A percentile compares a stretch with the other conserved stretches of the same genome.
Evolutionary conservation across 2,329 filamentous ascomycete species (phyloP).

Genomic region (Septoria linicola): DNA sequence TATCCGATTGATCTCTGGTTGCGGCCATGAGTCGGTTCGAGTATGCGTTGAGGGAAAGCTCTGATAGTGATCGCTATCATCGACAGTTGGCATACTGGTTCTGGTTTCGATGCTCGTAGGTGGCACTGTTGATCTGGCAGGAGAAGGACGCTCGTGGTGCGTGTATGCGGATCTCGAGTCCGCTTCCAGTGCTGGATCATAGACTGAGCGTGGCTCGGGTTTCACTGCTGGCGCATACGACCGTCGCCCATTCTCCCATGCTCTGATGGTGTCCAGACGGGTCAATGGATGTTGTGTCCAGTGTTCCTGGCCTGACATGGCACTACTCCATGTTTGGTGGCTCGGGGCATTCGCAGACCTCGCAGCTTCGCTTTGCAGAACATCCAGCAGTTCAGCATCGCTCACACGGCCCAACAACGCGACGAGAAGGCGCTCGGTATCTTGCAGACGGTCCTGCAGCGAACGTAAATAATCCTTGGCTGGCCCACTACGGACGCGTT

Average conservation of each 20-base stretch:
- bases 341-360: slow-evolving; percentile 12
- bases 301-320: slow-evolving; percentile 26
- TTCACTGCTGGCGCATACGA: slow-evolving; percentile 4
- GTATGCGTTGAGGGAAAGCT: neutral
- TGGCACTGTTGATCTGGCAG: neutral
- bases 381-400: slow-evolving; percentile 16
- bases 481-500: slow-evolving; percentile 19
- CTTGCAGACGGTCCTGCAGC: slow-evolving; percentile 28
- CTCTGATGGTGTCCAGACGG: slow-evolving; percentile 20
- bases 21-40: slow-evolving; percentile 12
- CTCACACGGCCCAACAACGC: slow-evolving; percentile 17
- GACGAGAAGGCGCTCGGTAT: slow-evolving; percentile 24
- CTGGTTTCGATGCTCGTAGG: neutral
- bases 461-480: slow-evolving; percentile 29
- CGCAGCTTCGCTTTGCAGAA: slow-evolving; percentile 16
- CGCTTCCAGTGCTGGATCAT: slow-evolving; percentile 3
- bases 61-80: neutral
- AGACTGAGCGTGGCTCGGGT: slow-evolving; percentile 5
- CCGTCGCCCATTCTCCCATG: slow-evolving; percentile 22
- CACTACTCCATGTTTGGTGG: slow-evolving; percentile 26
- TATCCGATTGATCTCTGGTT: neutral
- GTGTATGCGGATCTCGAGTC: neutral
- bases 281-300: slow-evolving; percentile 23
- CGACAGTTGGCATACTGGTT: neutral
- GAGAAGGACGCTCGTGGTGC: neutral